These are phyloP conservation scores for Hypoxylon fragiforme DNA, from an alignment of 495 filamentous ascomycete species.

Conservation along the genomic window DNA sequence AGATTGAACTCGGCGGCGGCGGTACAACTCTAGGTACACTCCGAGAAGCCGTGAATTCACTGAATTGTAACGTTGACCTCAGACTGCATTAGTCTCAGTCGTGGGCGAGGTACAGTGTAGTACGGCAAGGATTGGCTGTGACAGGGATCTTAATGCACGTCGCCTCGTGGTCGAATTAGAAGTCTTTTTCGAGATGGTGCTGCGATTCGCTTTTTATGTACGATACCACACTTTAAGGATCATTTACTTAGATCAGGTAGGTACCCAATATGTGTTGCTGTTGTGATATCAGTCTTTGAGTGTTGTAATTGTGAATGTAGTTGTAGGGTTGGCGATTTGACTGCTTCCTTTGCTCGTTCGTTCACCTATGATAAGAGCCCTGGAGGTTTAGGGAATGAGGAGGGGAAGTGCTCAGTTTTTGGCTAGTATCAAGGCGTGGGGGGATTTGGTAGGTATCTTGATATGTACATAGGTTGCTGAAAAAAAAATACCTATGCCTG, in stretches of 20 bases:
- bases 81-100: conserved; percentile 29
- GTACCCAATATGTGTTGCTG: no score
- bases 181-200: conserved; percentile 1
- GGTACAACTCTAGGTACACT: conserved; percentile 13
- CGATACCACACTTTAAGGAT: no score
- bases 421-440: conserved; percentile 16
- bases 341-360: no score
- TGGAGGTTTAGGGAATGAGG: not conserved
- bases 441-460: conserved; percentile 4
- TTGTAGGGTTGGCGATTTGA: no score
- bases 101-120: conserved; percentile 18
- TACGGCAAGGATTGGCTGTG: conserved; percentile 18
- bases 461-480: no score
- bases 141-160: conserved; percentile 33
- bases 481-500: no score
- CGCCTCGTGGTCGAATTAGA: conserved; percentile 34
- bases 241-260: no score
- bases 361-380: no score
- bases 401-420: not conserved
- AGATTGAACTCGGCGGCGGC: conserved; percentile 15
- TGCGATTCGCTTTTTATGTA: conserved; percentile 15
- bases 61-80: conserved; percentile 40
- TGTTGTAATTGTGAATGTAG: no score
- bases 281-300: no score
- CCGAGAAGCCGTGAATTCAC: conserved; percentile 24